These are phyloP conservation scores for Echria macrotheca DNA, from an alignment of 495 filamentous ascomycete species.

Conservation along the genomic window DNA sequence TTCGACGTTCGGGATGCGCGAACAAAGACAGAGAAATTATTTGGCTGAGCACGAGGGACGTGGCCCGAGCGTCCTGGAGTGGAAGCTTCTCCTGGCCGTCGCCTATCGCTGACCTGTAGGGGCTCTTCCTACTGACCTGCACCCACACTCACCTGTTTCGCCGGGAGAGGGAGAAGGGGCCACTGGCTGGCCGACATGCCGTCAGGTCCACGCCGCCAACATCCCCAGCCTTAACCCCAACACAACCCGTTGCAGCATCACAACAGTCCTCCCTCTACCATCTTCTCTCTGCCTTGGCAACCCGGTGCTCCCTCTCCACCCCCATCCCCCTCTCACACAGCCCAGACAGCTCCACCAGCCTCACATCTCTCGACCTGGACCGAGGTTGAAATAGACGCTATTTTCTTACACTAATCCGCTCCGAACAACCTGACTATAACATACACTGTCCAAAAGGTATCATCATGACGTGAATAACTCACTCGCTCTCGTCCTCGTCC, in stretches of 20 bases:
- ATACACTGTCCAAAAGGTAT: constrained; percentile 14
- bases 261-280: too few relatives aligned
- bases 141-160: too few relatives aligned
- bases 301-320: too few relatives aligned
- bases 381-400: too few relatives aligned
- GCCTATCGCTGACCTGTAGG: too few relatives aligned
- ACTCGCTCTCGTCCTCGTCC: constrained; percentile 56
- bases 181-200: constrained; percentile 1
- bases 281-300: too few relatives aligned
- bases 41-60: constrained; percentile 18
- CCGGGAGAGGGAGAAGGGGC: too few relatives aligned
- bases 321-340: constrained; percentile 6
- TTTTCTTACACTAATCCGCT: neutral
- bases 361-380: constrained; percentile 19
- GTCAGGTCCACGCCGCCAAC: constrained; percentile 14
- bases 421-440: constrained; percentile 11
- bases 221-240: too few relatives aligned
- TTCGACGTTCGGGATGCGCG: constrained; percentile 20
- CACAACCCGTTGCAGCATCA: too few relatives aligned
- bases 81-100: constrained; percentile 14
- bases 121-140: too few relatives aligned
- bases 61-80: constrained; percentile 30
- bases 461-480: neutral
- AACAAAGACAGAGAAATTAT: constrained; percentile 28
- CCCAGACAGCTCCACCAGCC: constrained; percentile 16